A percentile compares a stretch with the other conserved stretches of the same genome.
phyloP scores from a whole-genome alignment of 106 monocot species.

The Dendrobium chrysotoxum region DNA sequence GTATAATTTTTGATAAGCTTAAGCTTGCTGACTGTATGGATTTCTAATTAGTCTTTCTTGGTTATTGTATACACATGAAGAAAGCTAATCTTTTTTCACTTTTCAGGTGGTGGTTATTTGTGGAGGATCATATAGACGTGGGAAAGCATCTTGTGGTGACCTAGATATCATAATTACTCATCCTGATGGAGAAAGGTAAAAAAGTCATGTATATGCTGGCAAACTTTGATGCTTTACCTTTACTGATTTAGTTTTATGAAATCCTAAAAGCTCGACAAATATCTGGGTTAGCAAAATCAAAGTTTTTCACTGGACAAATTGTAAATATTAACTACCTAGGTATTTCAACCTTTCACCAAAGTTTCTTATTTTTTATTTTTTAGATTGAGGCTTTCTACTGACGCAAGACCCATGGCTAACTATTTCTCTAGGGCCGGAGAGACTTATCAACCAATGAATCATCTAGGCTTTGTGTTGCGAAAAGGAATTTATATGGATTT shows the following conservation, averaged over 20 bases:
- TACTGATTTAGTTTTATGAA: not conserved
- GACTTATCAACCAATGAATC: not conserved
- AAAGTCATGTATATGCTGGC: not conserved
- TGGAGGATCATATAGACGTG: constrained; percentile 94
- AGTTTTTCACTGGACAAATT: not conserved
- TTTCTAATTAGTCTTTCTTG: not conserved
- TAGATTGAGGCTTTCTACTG: not conserved
- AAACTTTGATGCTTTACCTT: not conserved
- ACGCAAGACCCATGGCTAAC: not conserved
- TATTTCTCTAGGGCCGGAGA: not conserved
- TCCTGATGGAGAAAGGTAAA: constrained; percentile 86
- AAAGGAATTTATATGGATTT: not conserved
- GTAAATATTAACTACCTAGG: not conserved
- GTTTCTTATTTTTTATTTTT: not conserved
- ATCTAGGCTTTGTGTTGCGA: not conserved
- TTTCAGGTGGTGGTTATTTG: constrained; percentile 76
- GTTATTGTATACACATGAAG: not conserved
- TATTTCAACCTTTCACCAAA: not conserved
- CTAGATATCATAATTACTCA: constrained; percentile 91
- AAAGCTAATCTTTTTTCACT: constrained; percentile 7
- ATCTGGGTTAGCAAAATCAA: not conserved
- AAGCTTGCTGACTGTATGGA: not conserved
- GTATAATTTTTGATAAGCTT: not conserved
- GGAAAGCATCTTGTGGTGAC: constrained; percentile 90
- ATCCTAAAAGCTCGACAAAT: not conserved